These are phyloP conservation scores for Pseudocercospora eumusae DNA, from an alignment of 2,329 filamentous ascomycete genomes.

Conservation along the genomic window DNA sequence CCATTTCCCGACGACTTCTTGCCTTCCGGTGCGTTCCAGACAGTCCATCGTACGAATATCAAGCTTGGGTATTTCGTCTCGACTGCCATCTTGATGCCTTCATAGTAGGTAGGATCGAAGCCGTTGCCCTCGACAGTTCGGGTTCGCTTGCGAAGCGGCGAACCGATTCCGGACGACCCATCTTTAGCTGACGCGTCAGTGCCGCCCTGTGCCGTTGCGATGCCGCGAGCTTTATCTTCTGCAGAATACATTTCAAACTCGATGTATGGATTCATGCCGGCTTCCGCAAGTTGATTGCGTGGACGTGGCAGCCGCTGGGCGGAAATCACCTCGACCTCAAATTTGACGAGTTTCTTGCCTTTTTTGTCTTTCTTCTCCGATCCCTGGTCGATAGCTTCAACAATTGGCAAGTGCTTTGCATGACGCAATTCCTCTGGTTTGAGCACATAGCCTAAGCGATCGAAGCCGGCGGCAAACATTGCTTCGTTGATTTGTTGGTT, in stretches of 20 bases:
- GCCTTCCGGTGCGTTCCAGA: slow-evolving; percentile 81
- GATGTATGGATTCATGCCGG: slow-evolving; percentile 86
- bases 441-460: slow-evolving; percentile 86
- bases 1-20: slow-evolving; percentile 62
- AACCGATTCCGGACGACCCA: slow-evolving; percentile 66
- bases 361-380: slow-evolving; percentile 59
- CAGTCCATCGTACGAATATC: slow-evolving; percentile 89
- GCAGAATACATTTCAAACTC: slow-evolving; percentile 94
- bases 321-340: slow-evolving; percentile 85
- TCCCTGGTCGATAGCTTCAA: slow-evolving; percentile 54
- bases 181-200: slow-evolving; percentile 65
- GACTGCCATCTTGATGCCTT: slow-evolving; percentile 74
- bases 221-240: slow-evolving; percentile 81
- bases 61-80: slow-evolving; percentile 94
- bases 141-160: slow-evolving; percentile 76
- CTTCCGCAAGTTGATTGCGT: slow-evolving; percentile 67
- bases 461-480: slow-evolving; percentile 90
- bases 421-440: slow-evolving; percentile 82
- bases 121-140: slow-evolving; percentile 82
- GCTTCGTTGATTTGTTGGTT: slow-evolving; percentile 96
- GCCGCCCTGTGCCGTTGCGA: slow-evolving; percentile 66
- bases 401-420: slow-evolving; percentile 62
- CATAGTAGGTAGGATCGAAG: slow-evolving; percentile 87
- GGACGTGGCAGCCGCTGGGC: slow-evolving; percentile 92
- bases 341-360: slow-evolving; percentile 78